Base-by-base conservation (phyloP, 208 protist genomes). In the Crithidia fasciculata region DNA sequence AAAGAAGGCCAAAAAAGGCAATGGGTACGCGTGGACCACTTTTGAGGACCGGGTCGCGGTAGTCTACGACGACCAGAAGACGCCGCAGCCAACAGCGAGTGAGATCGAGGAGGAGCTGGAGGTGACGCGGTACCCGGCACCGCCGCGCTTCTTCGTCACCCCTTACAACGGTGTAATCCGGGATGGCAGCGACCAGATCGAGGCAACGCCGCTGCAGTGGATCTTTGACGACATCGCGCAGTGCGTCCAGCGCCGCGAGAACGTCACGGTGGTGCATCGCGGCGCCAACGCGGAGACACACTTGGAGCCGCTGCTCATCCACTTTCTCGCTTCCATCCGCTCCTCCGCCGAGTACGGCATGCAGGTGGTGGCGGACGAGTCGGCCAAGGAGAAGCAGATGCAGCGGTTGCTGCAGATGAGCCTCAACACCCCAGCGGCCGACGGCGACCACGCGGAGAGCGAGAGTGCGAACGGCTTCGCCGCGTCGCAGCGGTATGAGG, bases 371-470 rank as follows among this genome's bases (percentile, higher is more conserved):
- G 90, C 92, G 0, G 92, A 96, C 74, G 90, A 95, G 59, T 87
- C 91, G 41, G 92, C 92, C 0, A 96, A 96, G 71, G 89, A 95
- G 64, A 91, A 90, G 69, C 92, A 96, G 67, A 96, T 96, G 88
- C 92, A 96, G 67, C 88, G 92, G 15, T 80, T 96, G 53, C 84
- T 96, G 18, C 92, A 95, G 58, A 74, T 95, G 50, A 88, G 92
- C 57, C 80, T 80, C 68, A 81, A 80, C 56, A 49, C 50, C 8
- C 19, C 73, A 0, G 72, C 59, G 28, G 44, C 55, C n/a, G 81
- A 75, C 13, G 71, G 60, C 37, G 54, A 73, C 49, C 70, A 80
- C n/a, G 47, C 63, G 13, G 59, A 70, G 53, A 80, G 44, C 19
- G 61, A 71, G 52, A 61, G 62, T 12, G 76, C 18, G 66, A 69